These are phyloP conservation scores for Xylaria bambusicola DNA, from an alignment of 495 filamentous ascomycete species.

Conservation along the genomic window DNA sequence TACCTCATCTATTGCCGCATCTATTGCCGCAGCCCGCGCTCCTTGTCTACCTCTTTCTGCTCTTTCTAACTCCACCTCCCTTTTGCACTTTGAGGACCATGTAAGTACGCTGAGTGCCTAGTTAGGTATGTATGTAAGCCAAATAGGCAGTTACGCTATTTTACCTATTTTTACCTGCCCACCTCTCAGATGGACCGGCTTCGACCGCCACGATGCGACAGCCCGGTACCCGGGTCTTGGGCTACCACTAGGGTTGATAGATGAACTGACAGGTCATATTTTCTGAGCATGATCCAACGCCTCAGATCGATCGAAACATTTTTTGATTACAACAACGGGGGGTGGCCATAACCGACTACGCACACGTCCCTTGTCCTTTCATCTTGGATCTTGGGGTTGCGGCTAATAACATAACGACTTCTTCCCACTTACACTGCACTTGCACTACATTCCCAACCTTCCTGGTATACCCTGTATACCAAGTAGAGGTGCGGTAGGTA, in stretches of 20 bases:
- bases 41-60: too few species aligned
- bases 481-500: too few species aligned
- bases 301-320: slow-evolving; percentile 17
- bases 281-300: slow-evolving; percentile 1
- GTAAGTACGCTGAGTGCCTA: too few species aligned
- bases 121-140: too few species aligned
- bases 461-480: too few species aligned
- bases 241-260: slow-evolving; percentile 11
- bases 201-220: slow-evolving; percentile 16
- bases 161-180: slow-evolving; percentile 6
- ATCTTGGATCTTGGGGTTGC: background rate
- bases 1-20: too few species aligned
- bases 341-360: background rate
- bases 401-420: slow-evolving; percentile 17
- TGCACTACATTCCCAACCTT: too few species aligned
- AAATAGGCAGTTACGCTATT: too few species aligned
- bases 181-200: background rate
- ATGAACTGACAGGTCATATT: slow-evolving; percentile 18
- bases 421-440: too few species aligned
- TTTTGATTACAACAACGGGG: slow-evolving; percentile 5
- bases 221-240: slow-evolving; percentile 22
- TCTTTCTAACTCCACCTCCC: too few species aligned
- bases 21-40: too few species aligned
- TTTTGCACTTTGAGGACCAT: too few species aligned
- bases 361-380: background rate